Base-by-base conservation (phyloP, 768 basidiomycete genomes). In the Albatrellus ellisii region DNA sequence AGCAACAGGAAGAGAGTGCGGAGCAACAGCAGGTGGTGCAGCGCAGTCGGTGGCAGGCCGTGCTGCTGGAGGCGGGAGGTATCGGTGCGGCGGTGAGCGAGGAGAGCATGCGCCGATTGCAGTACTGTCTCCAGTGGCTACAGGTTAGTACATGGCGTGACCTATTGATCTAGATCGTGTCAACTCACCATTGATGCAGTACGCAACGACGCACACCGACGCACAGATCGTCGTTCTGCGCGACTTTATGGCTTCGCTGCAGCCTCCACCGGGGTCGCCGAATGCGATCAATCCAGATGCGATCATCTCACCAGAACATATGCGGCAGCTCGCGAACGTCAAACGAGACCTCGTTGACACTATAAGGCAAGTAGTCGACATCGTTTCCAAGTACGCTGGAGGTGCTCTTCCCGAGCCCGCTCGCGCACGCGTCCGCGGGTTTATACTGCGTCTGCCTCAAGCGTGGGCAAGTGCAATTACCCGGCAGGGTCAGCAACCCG, bases 111-210 rank as follows among this genome's bases (percentile, higher is more conserved):
- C 68, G 84, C 42, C 67, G 83, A 41, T 60, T 94, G 29, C 77
- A 78, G 56, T 92, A 91, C 55, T 89, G 85, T 59, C 56, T 94
- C 22, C 75, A 86, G 44, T 92, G 88, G 87, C 65, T 94, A 14
- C 80, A 85, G 67, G 86, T 87, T 21, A 18, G 73, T 65, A 4
- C 18, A 9, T 15, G 15, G 6, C 5, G 17, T 24, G 35, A 36
- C 17, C 18, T 15, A 35, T 20, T 29, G 26, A 28, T 18, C 25
- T n/a, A 17, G 25, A n/a, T 11, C 17, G 14, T 18, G 27, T 14
- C 12, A 12, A 39, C 42, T 36, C 18, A 47, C 29, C 41, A 21
- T 10, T 29, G 34, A 25, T 20, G 2, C 45, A 90, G 87, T 91
- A 85, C 54, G 89, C 90, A 7, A 90, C 88, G 1, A 63, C 69